Percentiles rank a stretch among this genome's conserved stretches.
phyloP scores from a whole-genome alignment of 768 basidiomycete species.

The Podaxis rugospora region DNA sequence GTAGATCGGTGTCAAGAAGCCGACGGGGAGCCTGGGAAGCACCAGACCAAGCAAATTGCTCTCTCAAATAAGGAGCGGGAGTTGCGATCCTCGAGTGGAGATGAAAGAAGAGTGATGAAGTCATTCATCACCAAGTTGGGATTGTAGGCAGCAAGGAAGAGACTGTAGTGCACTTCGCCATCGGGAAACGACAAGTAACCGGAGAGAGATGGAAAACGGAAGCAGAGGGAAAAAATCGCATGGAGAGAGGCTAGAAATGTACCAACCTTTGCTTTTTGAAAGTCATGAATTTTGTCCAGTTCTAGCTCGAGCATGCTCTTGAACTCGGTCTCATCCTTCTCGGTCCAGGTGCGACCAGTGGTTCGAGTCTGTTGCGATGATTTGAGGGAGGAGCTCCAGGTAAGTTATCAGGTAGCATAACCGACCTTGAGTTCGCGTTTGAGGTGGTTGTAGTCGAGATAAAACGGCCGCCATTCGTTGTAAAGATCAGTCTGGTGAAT shows the following conservation, averaged over 20 bases:
- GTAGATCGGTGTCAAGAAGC: background rate
- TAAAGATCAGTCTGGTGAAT: slow-evolving; percentile 69
- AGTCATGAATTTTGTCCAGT: slow-evolving; percentile 91
- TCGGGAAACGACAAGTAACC: background rate
- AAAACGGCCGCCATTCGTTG: slow-evolving; percentile 86
- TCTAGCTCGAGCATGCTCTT: slow-evolving; percentile 74
- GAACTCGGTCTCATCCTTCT: slow-evolving; percentile 80
- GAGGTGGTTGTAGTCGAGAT: slow-evolving; percentile 84
- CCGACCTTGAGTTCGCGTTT: slow-evolving; percentile 87
- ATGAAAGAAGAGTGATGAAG: background rate
- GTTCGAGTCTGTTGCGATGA: slow-evolving; percentile 32
- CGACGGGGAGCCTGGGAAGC: background rate
- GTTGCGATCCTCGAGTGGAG: background rate
- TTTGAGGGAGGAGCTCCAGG: slow-evolving; percentile 12
- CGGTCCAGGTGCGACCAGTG: slow-evolving; percentile 60
- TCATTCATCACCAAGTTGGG: background rate
- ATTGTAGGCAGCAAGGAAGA: background rate
- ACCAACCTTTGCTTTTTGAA: slow-evolving; percentile 82
- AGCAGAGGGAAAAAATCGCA: background rate
- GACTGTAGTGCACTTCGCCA: background rate
- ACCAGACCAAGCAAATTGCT: background rate
- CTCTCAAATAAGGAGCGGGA: background rate
- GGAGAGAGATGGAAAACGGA: background rate
- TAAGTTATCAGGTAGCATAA: slow-evolving; percentile 7
- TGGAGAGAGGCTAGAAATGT: background rate